A percentile compares a stretch with the other conserved stretches of the same genome.
Evolutionary conservation across 2,329 filamentous ascomycete genomes (phyloP).

Genomic region (Trichoderma semiorbis): DNA sequence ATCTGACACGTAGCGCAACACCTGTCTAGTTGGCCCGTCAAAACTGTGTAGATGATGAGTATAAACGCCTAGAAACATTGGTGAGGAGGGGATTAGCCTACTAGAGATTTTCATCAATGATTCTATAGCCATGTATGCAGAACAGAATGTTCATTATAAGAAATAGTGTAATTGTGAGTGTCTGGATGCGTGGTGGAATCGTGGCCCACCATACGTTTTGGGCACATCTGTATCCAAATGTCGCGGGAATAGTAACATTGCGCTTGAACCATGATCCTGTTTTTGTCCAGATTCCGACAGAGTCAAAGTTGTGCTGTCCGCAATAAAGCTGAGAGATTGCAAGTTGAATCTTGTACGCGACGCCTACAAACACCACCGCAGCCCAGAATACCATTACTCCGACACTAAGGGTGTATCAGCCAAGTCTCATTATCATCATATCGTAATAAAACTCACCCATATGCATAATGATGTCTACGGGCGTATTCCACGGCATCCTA

Average conservation of each 20-base stretch:
- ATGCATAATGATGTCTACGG: constrained; percentile 33
- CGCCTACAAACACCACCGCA: constrained; percentile 35
- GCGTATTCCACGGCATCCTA: constrained; percentile 38
- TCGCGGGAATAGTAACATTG: constrained; percentile 38
- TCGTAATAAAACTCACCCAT: constrained; percentile 31
- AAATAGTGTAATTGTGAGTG: constrained; percentile 38
- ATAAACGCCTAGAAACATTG: background rate
- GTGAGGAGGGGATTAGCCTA: constrained; percentile 24
- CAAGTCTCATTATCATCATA: background rate
- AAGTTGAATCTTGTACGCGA: constrained; percentile 30
- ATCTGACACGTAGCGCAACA: constrained; percentile 56
- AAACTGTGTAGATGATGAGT: constrained; percentile 30
- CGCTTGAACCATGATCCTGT: constrained; percentile 31
- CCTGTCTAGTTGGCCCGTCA: constrained; percentile 31
- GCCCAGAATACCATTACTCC: constrained; percentile 42
- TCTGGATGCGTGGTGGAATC: constrained; percentile 43
- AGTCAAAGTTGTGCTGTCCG: background rate
- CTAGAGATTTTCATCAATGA: constrained; percentile 40
- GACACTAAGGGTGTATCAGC: constrained; percentile 24
- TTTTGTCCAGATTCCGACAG: constrained; percentile 6
- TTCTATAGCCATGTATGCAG: constrained; percentile 36
- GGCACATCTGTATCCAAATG: constrained; percentile 42
- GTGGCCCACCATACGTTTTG: constrained; percentile 45
- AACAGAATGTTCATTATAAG: constrained; percentile 37
- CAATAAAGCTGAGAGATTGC: constrained; percentile 12